These are phyloP conservation scores for Schizosaccharomyces versatilis DNA, from an alignment of 1,139 yeast species.

Conservation along the genomic window DNA sequence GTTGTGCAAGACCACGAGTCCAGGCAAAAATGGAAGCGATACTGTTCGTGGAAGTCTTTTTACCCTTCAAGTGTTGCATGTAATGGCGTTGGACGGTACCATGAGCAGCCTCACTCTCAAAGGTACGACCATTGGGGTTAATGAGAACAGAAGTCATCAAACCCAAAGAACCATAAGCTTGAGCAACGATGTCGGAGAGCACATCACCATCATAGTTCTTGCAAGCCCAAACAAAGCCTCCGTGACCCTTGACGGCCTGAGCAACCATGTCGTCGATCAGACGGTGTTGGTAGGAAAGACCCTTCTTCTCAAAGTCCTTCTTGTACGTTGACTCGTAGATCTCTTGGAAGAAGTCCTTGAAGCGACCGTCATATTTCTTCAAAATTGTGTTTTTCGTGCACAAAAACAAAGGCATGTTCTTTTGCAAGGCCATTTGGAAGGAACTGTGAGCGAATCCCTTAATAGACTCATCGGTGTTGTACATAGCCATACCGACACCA, in stretches of 20 bases:
- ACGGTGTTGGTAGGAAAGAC: constrained; percentile 90
- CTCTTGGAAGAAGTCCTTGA: constrained; percentile 77
- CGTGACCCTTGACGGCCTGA: constrained; percentile 86
- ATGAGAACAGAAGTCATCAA: constrained; percentile 86
- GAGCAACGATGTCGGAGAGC: constrained; percentile 90
- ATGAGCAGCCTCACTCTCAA: constrained; percentile 92
- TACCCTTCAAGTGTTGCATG: constrained; percentile 85
- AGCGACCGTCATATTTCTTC: constrained; percentile 81
- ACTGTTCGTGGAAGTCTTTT: constrained; percentile 93
- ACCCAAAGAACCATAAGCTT: constrained; percentile 90
- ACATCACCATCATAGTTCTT: constrained; percentile 97
- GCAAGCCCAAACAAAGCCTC: constrained; percentile 85
- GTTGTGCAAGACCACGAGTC: constrained; percentile 78
- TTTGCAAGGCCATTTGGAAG: constrained; percentile 63
- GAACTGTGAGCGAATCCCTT: constrained; percentile 79
- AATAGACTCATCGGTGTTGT: constrained; percentile 81
- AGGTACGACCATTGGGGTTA: constrained; percentile 88
- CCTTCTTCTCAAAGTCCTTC: constrained; percentile 44
- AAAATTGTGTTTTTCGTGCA: constrained; percentile 87
- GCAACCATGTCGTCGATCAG: constrained; percentile 97
- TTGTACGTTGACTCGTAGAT: constrained; percentile 53
- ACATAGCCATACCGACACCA: constrained; percentile 85
- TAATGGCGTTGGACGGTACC: constrained; percentile 94
- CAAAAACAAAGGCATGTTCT: constrained; percentile 57
- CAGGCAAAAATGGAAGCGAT: constrained; percentile 96